These are phyloP conservation scores for Mortierella antarctica DNA, from an alignment of 192 early-diverging fungal genomes.

Conservation along the genomic window DNA sequence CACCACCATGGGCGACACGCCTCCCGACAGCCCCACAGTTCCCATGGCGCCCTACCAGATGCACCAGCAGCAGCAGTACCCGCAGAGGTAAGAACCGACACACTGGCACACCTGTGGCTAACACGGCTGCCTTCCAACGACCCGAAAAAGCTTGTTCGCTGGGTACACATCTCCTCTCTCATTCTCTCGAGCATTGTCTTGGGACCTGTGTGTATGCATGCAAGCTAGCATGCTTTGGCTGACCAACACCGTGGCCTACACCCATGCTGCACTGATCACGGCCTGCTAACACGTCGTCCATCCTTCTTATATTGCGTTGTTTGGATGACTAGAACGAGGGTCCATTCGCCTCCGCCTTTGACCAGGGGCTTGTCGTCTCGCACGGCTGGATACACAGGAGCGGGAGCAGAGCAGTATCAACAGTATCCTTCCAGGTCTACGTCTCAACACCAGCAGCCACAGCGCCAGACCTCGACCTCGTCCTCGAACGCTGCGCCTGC, in stretches of 20 bases:
- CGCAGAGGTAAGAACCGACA: constrained; percentile 11
- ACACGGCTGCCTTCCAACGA: neutral
- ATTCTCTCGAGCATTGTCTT: neutral
- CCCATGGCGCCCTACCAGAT: constrained; percentile 33
- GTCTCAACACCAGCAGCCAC: neutral
- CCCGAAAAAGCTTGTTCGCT: neutral
- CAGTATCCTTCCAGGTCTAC: neutral
- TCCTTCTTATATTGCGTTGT: neutral
- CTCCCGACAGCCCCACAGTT: constrained; percentile 30
- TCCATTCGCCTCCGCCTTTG: constrained; percentile 19
- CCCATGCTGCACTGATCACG: neutral
- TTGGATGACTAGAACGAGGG: constrained; percentile 4
- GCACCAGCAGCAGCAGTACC: constrained; percentile 35
- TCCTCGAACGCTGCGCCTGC: constrained; percentile 2
- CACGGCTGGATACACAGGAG: constrained; percentile 9
- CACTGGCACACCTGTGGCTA: constrained; percentile 20
- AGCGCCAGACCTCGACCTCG: neutral
- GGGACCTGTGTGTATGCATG: neutral
- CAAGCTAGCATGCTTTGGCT: neutral
- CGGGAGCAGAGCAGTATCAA: neutral
- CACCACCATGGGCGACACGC: constrained; percentile 21
- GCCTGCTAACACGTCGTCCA: neutral
- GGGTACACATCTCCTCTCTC: neutral
- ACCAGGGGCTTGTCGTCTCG: constrained; percentile 18
- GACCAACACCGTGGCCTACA: neutral